A percentile compares a stretch with the other conserved stretches of the same genome.
These are phyloP conservation scores for Suillus brevipes DNA, from an alignment of 768 basidiomycete genomes.

Conservation along the genomic window DNA sequence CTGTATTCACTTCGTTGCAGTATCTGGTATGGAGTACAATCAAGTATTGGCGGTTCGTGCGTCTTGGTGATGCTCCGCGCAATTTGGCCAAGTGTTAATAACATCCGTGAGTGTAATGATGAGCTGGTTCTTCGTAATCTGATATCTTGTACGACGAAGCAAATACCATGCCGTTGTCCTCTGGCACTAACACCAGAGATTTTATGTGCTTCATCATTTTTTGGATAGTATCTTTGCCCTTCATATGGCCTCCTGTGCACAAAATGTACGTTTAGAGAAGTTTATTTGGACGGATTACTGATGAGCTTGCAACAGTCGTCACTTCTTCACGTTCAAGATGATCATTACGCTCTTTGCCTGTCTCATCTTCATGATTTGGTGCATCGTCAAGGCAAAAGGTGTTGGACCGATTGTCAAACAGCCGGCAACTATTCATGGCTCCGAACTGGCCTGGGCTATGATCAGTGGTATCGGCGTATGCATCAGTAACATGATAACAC, in stretches of 20 bases:
- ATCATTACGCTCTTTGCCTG: constrained; percentile 64
- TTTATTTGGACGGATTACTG: constrained; percentile 3
- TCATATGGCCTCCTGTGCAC: constrained; percentile 78
- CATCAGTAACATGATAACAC: constrained; percentile 73
- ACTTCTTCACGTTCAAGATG: constrained; percentile 74
- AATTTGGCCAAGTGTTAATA: constrained; percentile 67
- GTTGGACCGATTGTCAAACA: constrained; percentile 69
- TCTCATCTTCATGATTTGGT: constrained; percentile 70
- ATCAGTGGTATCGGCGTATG: constrained; percentile 64
- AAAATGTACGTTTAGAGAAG: constrained; percentile 49
- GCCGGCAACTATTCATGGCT: constrained; percentile 56
- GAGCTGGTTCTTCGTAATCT: neutral
- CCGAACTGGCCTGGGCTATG: constrained; percentile 69
- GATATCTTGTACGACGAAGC: constrained; percentile 31
- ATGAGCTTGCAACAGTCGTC: constrained; percentile 41
- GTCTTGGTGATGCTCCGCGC: constrained; percentile 66
- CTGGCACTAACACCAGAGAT: constrained; percentile 66
- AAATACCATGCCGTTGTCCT: constrained; percentile 62
- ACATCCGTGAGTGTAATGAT: constrained; percentile 47
- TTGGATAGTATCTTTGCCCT: constrained; percentile 72
- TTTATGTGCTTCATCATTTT: constrained; percentile 81
- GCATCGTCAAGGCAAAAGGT: constrained; percentile 70
- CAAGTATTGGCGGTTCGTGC: constrained; percentile 73
- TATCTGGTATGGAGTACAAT: constrained; percentile 71
- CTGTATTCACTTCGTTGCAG: constrained; percentile 28